Conservation (phyloP, 192 early-diverging fungal species). For the Coemansia asiatica region DNA sequence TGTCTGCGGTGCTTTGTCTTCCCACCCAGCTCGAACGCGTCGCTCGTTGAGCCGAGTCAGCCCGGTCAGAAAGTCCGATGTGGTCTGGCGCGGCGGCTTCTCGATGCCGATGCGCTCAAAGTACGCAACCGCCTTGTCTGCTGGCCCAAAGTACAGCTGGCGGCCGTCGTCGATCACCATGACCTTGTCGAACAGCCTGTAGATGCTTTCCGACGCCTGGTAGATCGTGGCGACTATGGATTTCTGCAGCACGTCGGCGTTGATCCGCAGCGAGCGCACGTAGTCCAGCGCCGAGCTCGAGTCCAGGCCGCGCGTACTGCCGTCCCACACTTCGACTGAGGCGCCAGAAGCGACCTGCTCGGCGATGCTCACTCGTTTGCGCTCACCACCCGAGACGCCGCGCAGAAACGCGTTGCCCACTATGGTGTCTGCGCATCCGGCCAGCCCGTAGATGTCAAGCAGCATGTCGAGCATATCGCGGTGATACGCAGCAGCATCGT, state of each 20-base stretch:
- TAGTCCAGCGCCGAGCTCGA: conserved; percentile 81
- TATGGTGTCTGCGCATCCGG: conserved; percentile 52
- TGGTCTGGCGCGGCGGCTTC: conserved; percentile 58
- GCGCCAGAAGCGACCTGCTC: conserved; percentile 70
- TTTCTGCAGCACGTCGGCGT: conserved; percentile 67
- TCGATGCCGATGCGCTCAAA: conserved; percentile 56
- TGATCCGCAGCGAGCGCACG: conserved; percentile 70
- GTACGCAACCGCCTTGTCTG: conserved; percentile 50
- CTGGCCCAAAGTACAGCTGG: conserved; percentile 61
- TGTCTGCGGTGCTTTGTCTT: conserved; percentile 56
- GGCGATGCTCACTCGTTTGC: conserved; percentile 75
- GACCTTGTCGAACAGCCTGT: conserved; percentile 62
- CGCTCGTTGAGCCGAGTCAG: conserved; percentile 63
- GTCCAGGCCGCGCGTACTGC: conserved; percentile 76
- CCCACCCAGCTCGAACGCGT: conserved; percentile 57
- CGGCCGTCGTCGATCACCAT: conserved; percentile 53
- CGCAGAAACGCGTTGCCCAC: conserved; percentile 76
- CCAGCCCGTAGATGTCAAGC: conserved; percentile 57
- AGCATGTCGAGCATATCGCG: conserved; percentile 57
- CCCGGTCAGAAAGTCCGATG: conserved; percentile 67
- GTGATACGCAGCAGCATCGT: conserved; percentile 63
- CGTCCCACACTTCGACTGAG: conserved; percentile 67
- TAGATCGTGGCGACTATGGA: conserved; percentile 66
- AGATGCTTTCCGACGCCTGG: conserved; percentile 74
- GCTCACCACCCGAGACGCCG: conserved; percentile 79